A percentile compares a stretch with the other conserved stretches of the same genome.
Evolutionary conservation across 306 rosid genomes (phyloP).

Genomic region (Begonia masoniana): DNA sequence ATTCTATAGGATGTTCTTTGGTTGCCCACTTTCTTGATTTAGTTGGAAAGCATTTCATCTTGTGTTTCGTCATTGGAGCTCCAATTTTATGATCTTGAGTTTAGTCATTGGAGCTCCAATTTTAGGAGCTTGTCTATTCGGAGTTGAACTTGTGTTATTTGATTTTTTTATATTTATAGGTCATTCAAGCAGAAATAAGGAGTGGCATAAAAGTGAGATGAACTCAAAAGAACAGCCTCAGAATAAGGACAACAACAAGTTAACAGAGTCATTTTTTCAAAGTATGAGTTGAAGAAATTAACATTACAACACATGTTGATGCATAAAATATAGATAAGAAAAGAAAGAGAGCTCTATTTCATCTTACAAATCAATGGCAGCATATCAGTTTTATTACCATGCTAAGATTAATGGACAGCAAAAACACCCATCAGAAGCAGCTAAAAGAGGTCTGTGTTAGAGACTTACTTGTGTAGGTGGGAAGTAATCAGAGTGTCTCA

Average conservation of each 20-base stretch:
- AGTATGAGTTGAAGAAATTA: background rate
- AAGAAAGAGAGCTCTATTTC: background rate
- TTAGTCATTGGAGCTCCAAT: slow-evolving; percentile 56
- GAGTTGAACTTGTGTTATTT: no score
- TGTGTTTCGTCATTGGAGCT: slow-evolving; percentile 40
- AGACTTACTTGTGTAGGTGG: slow-evolving; percentile 9
- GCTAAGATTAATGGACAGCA: slow-evolving; percentile 10
- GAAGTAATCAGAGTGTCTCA: slow-evolving; percentile 54
- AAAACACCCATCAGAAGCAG: no score
- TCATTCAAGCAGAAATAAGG: no score
- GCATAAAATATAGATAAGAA: background rate
- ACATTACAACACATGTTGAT: slow-evolving; percentile 14
- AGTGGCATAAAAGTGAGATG: background rate
- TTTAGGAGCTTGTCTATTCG: slow-evolving; percentile 37
- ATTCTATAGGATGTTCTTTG: no score
- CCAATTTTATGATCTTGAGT: slow-evolving; percentile 49
- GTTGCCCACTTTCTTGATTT: slow-evolving; percentile 1
- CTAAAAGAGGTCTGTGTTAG: background rate
- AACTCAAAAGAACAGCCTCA: background rate
- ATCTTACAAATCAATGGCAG: slow-evolving; percentile 9
- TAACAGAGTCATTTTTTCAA: no score
- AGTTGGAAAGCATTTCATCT: slow-evolving; percentile 68
- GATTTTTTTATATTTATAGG: no score
- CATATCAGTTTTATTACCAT: slow-evolving; percentile 15
- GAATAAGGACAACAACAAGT: background rate